Conservation (phyloP, 75 land plant genomes). For the Sequoia sempervirens region DNA sequence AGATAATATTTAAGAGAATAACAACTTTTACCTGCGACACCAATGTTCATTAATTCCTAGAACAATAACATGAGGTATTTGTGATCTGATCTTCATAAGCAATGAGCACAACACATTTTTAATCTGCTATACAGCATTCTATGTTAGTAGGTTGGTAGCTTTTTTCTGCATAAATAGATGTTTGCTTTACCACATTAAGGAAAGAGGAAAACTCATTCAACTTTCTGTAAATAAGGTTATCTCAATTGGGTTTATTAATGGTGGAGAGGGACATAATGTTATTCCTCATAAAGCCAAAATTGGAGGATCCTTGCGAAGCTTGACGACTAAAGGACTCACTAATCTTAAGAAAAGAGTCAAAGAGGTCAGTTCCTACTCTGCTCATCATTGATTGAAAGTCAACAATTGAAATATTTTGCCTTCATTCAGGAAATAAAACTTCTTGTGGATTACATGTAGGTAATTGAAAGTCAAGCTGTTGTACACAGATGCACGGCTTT, state of each 20-base stretch:
- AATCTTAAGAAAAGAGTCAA: conserved; percentile 5
- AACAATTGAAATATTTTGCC: neutral
- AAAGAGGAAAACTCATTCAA: conserved; percentile 1
- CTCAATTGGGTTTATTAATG: conserved; percentile 3
- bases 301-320: conserved; percentile 5
- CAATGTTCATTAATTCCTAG: neutral
- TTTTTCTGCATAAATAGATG: neutral
- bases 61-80: neutral
- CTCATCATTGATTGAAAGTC: neutral
- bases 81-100: neutral
- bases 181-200: neutral
- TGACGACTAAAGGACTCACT: neutral
- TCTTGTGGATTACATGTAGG: conserved; percentile 16
- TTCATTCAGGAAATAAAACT: neutral
- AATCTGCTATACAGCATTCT: neutral
- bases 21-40: neutral
- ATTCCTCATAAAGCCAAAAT: conserved; percentile 1
- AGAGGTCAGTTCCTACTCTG: conserved; percentile 4
- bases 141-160: neutral
- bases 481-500: conserved; percentile 48
- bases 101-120: neutral
- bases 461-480: conserved; percentile 45
- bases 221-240: neutral
- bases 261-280: conserved; percentile 1
- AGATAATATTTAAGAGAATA: neutral